These are phyloP conservation scores for Lantana camara DNA, from an alignment of 257 asterid species.

Conservation along the genomic window DNA sequence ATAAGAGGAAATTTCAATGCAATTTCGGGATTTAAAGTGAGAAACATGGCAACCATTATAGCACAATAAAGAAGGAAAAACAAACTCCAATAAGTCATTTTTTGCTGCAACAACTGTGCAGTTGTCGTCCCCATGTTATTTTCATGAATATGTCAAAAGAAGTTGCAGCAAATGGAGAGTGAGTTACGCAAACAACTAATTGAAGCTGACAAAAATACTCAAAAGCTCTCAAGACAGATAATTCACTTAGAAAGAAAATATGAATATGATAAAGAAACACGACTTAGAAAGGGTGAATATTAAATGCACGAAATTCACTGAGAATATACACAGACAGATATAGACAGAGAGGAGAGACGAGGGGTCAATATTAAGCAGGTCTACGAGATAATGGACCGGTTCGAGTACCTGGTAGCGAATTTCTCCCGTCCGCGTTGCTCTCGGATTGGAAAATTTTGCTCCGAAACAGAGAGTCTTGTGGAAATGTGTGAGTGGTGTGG, in stretches of 20 bases:
- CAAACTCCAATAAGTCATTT: constrained; percentile 17
- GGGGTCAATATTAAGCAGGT: constrained; percentile 19
- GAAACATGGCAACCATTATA: background rate
- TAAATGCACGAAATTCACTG: background rate
- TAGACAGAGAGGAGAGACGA: background rate
- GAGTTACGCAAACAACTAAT: background rate
- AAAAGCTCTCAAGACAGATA: background rate
- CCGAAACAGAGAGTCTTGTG: background rate
- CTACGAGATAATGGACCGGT: constrained; percentile 24
- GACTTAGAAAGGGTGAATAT: background rate
- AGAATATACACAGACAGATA: background rate
- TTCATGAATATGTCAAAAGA: constrained; percentile 15
- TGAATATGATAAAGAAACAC: background rate
- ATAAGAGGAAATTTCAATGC: constrained; percentile 29
- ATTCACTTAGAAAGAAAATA: background rate
- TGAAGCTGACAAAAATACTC: background rate
- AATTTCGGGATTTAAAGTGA: constrained; percentile 35
- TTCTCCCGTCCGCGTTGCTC: constrained; percentile 8
- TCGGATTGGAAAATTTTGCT: constrained; percentile 13
- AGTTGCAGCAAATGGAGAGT: constrained; percentile 19
- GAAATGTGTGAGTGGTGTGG: constrained; percentile 5
- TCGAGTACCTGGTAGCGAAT: constrained; percentile 26
- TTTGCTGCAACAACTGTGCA: constrained; percentile 24
- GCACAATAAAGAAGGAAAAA: background rate
- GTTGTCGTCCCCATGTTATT: background rate